Percentiles rank a stretch among this genome's conserved stretches.
Evolutionary conservation across 305 asterid genomes (phyloP).

Genomic region (Stenogyne calaminthoides): DNA sequence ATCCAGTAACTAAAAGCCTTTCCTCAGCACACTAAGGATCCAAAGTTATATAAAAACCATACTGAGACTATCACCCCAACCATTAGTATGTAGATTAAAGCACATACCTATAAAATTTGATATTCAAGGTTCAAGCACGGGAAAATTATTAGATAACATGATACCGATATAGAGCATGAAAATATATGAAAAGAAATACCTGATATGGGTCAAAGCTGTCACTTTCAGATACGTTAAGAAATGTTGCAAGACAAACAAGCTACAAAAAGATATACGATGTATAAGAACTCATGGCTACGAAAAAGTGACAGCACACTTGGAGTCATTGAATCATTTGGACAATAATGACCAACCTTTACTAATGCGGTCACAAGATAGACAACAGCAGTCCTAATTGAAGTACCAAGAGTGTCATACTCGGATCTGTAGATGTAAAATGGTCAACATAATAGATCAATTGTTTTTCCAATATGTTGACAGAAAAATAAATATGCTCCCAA

Average conservation of each 20-base stretch:
- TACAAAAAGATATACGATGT: constrained; percentile 6
- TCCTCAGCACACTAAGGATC: background rate
- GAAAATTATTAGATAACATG: too few relatives aligned
- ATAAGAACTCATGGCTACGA: background rate
- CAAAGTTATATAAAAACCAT: background rate
- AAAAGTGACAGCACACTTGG: constrained; percentile 1
- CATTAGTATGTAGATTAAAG: background rate
- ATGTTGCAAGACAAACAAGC: too few relatives aligned
- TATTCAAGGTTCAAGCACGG: constrained; percentile 64
- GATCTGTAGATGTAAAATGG: constrained; percentile 56
- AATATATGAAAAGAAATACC: too few relatives aligned
- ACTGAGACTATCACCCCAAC: background rate
- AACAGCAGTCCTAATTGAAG: constrained; percentile 67
- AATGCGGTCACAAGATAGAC: constrained; percentile 85
- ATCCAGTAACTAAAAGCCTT: background rate
- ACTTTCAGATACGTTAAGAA: too few relatives aligned
- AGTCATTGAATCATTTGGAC: constrained; percentile 3
- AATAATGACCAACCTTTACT: constrained; percentile 65
- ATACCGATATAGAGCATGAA: too few relatives aligned
- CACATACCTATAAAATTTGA: background rate
- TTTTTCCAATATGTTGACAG: background rate
- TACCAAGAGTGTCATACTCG: constrained; percentile 99
- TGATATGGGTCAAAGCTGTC: too few relatives aligned
- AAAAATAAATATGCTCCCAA: background rate
- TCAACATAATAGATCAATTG: constrained; percentile 9